Conservation (phyloP, 371 early-diverging fungal genomes). For the Mucor indicus region DNA sequence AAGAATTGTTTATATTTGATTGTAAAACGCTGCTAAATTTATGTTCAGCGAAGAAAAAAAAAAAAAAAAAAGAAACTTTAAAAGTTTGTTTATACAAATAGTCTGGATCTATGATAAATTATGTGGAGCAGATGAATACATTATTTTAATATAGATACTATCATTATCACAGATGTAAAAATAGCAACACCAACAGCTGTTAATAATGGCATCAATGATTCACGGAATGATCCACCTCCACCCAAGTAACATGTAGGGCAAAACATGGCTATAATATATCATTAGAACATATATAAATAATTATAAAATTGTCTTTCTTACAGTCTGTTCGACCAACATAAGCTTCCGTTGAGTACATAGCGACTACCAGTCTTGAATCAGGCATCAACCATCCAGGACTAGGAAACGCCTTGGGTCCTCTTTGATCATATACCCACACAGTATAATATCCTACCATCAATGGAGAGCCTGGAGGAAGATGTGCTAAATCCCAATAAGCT, state of each 20-base stretch:
- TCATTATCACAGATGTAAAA: conserved; percentile 22
- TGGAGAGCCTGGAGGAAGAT: conserved; percentile 26
- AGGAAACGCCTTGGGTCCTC: conserved; percentile 44
- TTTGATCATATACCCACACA: conserved; percentile 44
- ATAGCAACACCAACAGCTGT: conserved; percentile 29
- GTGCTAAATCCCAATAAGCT: conserved; percentile 42
- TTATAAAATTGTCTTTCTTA: conserved; percentile 25
- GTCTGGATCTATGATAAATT: no score
- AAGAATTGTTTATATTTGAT: no score
- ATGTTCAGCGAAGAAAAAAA: no score
- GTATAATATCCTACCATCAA: conserved; percentile 50
- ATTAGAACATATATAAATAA: no score
- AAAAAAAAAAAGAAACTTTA: no score
- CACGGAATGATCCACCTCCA: conserved; percentile 22
- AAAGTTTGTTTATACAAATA: no score
- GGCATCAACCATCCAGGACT: conserved; percentile 50
- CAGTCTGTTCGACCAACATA: conserved; percentile 43
- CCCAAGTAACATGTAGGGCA: conserved; percentile 46
- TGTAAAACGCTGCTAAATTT: no score
- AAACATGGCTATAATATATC: conserved; percentile 35
- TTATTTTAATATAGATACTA: conserved; percentile 20
- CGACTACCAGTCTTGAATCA: conserved; percentile 36
- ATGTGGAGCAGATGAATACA: no score
- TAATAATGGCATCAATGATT: conserved; percentile 23
- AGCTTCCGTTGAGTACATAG: conserved; percentile 46